Base-by-base conservation (phyloP, 371 early-diverging fungal genomes). In the Choanephora cucurbitarum region DNA sequence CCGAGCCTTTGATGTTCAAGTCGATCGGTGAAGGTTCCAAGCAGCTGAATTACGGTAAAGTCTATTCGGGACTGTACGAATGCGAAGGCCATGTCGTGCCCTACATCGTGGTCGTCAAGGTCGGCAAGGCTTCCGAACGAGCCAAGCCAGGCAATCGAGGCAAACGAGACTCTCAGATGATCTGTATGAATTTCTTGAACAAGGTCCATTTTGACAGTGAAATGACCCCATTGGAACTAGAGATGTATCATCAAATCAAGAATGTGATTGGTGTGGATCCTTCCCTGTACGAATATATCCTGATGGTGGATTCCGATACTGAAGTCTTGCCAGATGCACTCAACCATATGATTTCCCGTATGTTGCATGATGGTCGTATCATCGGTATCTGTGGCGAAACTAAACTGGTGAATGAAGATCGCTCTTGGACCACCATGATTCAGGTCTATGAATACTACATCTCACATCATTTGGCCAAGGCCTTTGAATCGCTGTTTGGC, bases 401-500 rank as follows among this genome's bases (percentile, higher is more conserved):
- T 0, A 79, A 81, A 61, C 80, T 96, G 43, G 90, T 90, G 5
- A 96, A 96, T 70, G 91, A 94, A 68, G 89, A 90, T 61, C 79
- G 82, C 23, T 89, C 93, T 8, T 91, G 92, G 90, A 93, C 94
- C 19, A 97, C 99, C 0, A 97, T 97, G 94, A 95, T 98, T 73
- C 99, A 99, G 68, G 98, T 99, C 14, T 97, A 94, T 73, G 96
- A 95, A 62, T 97, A 99, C 86, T 99, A 94, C 73, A 99, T 98
- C 59, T 95, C 97, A 31, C 99, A 99, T 82, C 98, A 98, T 66
- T 67, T 98, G 61, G 87, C 93, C 40, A 98, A 98, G 76, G 95
- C 99, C 0, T 99, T 99, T 75, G 99, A 99, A 75, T 95, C 95
- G n/a, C 84, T 99, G 50, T 99, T 99, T 78, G 99, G 99, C 5